phyloP scores from a whole-genome alignment of 805 yeast genomes.

The Zygotorulaspora danielsina region DNA sequence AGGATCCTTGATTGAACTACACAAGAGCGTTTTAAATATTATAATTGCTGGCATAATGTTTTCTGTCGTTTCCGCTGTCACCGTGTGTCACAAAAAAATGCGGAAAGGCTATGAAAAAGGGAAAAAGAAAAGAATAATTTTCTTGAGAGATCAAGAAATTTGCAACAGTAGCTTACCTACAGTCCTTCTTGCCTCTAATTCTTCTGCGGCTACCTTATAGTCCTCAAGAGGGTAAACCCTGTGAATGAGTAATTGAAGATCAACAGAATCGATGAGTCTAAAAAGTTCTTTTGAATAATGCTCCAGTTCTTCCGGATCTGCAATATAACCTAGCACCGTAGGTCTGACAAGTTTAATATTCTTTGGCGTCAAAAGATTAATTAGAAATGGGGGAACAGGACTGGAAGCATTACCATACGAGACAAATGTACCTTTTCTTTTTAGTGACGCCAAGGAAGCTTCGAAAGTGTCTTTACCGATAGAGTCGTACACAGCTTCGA shows the following conservation, averaged over 20 bases:
- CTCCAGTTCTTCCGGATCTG: slow-evolving; percentile 53
- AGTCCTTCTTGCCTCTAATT: slow-evolving; percentile 63
- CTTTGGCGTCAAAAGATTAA: slow-evolving; percentile 52
- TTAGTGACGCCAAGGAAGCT: slow-evolving; percentile 54
- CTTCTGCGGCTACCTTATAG: slow-evolving; percentile 56
- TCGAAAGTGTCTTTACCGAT: slow-evolving; percentile 77
- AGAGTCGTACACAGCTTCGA: slow-evolving; percentile 63
- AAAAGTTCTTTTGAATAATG: slow-evolving; percentile 42
- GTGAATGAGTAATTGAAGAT: slow-evolving; percentile 48
- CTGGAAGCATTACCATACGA: slow-evolving; percentile 88
- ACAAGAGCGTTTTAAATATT: too few relatives aligned
- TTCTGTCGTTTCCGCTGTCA: too few relatives aligned
- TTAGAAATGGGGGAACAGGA: slow-evolving; percentile 61
- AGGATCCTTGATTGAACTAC: too few relatives aligned
- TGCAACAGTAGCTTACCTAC: slow-evolving; percentile 68
- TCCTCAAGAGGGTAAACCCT: slow-evolving; percentile 58
- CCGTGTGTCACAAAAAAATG: too few relatives aligned
- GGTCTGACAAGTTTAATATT: slow-evolving; percentile 67
- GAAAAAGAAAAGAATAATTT: too few relatives aligned
- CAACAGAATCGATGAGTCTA: slow-evolving; percentile 43
- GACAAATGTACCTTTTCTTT: slow-evolving; percentile 68
- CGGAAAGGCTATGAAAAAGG: too few relatives aligned
- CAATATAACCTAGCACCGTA: slow-evolving; percentile 50
- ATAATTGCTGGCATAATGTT: too few relatives aligned
- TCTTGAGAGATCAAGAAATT: slow-evolving; percentile 45